Evolutionary conservation across 2,329 filamentous ascomycete species (phyloP).

Genomic region (Cytospora schulzeri): DNA sequence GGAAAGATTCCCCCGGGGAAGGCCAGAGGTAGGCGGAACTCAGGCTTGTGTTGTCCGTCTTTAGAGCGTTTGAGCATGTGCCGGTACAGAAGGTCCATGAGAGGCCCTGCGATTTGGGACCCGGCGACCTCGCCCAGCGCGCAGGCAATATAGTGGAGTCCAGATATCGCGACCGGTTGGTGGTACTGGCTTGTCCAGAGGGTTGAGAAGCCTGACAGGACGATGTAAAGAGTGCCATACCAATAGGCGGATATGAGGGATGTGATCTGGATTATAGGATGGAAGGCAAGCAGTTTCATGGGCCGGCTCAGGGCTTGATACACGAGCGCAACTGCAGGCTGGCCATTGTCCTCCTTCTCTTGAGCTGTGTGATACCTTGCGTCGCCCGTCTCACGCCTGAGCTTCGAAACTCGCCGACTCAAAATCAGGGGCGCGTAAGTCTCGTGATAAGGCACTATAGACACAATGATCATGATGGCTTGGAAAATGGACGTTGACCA

Average conservation of each 20-base stretch:
- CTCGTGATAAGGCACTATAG: constrained; percentile 40
- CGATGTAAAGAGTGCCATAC: constrained; percentile 66
- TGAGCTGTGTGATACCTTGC: constrained; percentile 38
- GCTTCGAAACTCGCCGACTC: neutral
- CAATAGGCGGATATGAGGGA: constrained; percentile 59
- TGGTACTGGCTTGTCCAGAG: constrained; percentile 56
- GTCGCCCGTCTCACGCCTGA: constrained; percentile 18
- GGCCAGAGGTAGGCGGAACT: constrained; percentile 43
- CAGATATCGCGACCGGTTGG: constrained; percentile 59
- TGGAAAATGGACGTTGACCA: constrained; percentile 47
- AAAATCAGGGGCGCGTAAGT: constrained; percentile 43
- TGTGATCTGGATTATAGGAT: constrained; percentile 61
- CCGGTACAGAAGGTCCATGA: constrained; percentile 46
- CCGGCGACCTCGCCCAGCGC: constrained; percentile 64
- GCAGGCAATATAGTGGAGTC: constrained; percentile 65
- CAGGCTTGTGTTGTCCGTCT: constrained; percentile 45
- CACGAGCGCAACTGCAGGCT: constrained; percentile 33
- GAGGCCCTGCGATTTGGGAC: constrained; percentile 47
- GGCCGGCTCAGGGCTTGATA: constrained; percentile 52
- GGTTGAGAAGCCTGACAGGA: constrained; percentile 61
- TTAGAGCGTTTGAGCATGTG: constrained; percentile 31
- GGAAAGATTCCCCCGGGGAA: constrained; percentile 51
- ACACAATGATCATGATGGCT: constrained; percentile 39
- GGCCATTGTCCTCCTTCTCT: constrained; percentile 41
- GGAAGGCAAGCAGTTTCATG: constrained; percentile 56